Evolutionary conservation across 176 grass and related monocot species (phyloP).

Genomic region (Triticum monococcum): DNA sequence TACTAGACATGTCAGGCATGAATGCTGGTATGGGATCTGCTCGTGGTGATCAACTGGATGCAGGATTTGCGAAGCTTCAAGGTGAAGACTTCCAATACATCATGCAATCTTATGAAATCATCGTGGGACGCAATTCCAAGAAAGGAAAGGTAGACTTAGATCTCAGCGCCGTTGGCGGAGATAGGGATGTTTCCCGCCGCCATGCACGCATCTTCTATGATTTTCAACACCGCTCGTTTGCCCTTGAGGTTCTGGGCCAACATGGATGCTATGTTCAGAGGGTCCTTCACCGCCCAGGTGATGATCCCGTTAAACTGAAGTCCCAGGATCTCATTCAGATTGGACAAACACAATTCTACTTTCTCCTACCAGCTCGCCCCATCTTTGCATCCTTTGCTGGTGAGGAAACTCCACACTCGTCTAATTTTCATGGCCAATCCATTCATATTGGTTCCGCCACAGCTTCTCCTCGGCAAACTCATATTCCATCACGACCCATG

Average conservation of each 20-base stretch:
- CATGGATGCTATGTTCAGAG: slow-evolving; percentile 58
- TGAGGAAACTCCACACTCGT: background rate
- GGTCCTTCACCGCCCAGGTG: slow-evolving; percentile 38
- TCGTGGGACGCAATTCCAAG: slow-evolving; percentile 52
- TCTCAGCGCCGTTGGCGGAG: slow-evolving; percentile 36
- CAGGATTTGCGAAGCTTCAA: slow-evolving; percentile 78
- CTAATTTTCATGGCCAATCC: background rate
- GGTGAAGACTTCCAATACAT: slow-evolving; percentile 59
- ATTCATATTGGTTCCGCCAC: slow-evolving; percentile 17
- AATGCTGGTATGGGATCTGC: background rate
- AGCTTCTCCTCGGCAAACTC: background rate
- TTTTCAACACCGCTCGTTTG: slow-evolving; percentile 49
- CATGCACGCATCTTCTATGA: slow-evolving; percentile 89
- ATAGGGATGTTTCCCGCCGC: slow-evolving; percentile 40
- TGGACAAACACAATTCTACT: slow-evolving; percentile 60
- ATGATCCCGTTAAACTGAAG: slow-evolving; percentile 54
- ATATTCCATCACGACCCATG: background rate
- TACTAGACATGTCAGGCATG: background rate
- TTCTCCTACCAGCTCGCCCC: slow-evolving; percentile 58
- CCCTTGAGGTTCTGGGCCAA: slow-evolving; percentile 61
- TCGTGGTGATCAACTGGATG: background rate
- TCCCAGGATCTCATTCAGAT: slow-evolving; percentile 73
- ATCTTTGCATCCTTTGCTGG: slow-evolving; percentile 23
- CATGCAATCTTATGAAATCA: slow-evolving; percentile 69
- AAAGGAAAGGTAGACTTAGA: slow-evolving; percentile 57